phyloP scores from a whole-genome alignment of 768 basidiomycete genomes.

The Boletus sp. region DNA sequence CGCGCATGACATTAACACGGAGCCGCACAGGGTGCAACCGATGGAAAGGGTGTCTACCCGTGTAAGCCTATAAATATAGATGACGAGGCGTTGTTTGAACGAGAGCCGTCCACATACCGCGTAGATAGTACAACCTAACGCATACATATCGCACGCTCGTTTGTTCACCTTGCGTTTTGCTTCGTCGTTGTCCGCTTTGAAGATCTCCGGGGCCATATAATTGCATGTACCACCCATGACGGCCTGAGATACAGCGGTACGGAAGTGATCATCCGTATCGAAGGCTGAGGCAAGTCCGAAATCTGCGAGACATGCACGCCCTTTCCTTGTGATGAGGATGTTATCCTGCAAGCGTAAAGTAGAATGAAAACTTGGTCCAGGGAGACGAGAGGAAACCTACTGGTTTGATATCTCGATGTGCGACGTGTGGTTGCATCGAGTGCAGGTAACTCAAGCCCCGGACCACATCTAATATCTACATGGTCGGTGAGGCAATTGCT shows the following conservation, averaged over 20 bases:
- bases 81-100: not conserved
- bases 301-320: slow-evolving; percentile 47
- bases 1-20: not conserved
- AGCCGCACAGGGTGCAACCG: not conserved
- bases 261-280: slow-evolving; percentile 12
- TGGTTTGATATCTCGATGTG: slow-evolving; percentile 31
- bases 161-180: slow-evolving; percentile 19
- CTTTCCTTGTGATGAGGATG: slow-evolving; percentile 41
- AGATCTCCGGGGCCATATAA: slow-evolving; percentile 30
- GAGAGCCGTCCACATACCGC: slow-evolving; percentile 24
- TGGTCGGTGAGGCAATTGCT: not conserved
- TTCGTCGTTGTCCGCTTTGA: not conserved
- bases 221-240: slow-evolving; percentile 12
- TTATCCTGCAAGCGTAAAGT: slow-evolving; percentile 37
- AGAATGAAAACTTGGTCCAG: not conserved
- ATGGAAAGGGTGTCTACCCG: slow-evolving; percentile 10
- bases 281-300: slow-evolving; percentile 39
- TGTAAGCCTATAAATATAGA: slow-evolving; percentile 13
- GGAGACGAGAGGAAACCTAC: slow-evolving; percentile 12
- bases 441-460: slow-evolving; percentile 45
- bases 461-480: slow-evolving; percentile 41
- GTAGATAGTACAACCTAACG: slow-evolving; percentile 40
- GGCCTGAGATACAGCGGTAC: slow-evolving; percentile 5
- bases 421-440: slow-evolving; percentile 36
- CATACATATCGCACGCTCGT: slow-evolving; percentile 39